These are phyloP conservation scores for Beta vulgaris DNA, from an alignment of 148 eudicot genomes.

Conservation along the genomic window DNA sequence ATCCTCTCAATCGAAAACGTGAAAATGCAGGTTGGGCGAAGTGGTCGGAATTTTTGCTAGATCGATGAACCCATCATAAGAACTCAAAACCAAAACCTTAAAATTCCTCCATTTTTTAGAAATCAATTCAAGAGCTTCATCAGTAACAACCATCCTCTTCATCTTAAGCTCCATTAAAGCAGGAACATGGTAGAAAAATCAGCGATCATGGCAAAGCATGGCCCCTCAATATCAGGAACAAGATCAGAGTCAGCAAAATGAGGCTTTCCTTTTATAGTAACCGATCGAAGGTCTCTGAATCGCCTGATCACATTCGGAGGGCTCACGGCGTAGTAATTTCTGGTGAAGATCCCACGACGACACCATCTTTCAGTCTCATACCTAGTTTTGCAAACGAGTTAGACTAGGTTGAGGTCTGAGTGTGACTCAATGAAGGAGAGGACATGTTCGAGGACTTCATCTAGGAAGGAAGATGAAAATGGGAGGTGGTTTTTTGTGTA, in stretches of 20 bases:
- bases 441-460: slow-evolving; percentile 34
- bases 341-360: slow-evolving; percentile 26
- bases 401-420: slow-evolving; percentile 38
- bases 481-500: neutral
- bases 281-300: slow-evolving; percentile 31
- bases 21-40: too few species aligned
- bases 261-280: slow-evolving; percentile 42
- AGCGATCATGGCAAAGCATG: slow-evolving; percentile 32
- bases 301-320: slow-evolving; percentile 30
- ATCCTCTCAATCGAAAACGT: too few species aligned
- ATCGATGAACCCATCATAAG: slow-evolving; percentile 51
- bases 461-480: slow-evolving; percentile 20
- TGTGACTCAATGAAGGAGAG: slow-evolving; percentile 32
- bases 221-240: slow-evolving; percentile 46
- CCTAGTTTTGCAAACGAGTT: slow-evolving; percentile 44
- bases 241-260: slow-evolving; percentile 36
- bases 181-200: slow-evolving; percentile 17
- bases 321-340: slow-evolving; percentile 40
- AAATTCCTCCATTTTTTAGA: slow-evolving; percentile 25
- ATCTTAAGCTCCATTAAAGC: slow-evolving; percentile 32
- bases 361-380: slow-evolving; percentile 41
- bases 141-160: slow-evolving; percentile 42
- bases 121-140: slow-evolving; percentile 38
- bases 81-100: slow-evolving; percentile 35
- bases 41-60: too few species aligned